A percentile compares a stretch with the other conserved stretches of the same genome.
phyloP scores from a whole-genome alignment of 176 grass and related monocot genomes.

The Chrysopogon serrulatus region DNA sequence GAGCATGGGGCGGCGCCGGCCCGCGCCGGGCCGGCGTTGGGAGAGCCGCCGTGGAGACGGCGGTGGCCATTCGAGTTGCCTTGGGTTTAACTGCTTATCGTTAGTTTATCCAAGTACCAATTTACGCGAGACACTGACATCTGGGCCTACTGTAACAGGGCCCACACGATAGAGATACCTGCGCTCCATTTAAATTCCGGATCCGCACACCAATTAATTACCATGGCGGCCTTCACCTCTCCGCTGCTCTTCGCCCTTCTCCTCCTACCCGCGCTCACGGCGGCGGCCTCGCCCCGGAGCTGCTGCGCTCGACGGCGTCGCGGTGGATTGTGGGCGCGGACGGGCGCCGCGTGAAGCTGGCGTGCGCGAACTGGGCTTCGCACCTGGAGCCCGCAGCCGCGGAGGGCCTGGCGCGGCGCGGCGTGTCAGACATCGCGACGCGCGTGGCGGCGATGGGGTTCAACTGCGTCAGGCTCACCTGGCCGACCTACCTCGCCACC shows the following conservation, averaged over 20 bases:
- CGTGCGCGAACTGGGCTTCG: constrained; percentile 81
- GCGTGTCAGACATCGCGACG: constrained; percentile 46
- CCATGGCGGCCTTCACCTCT: constrained; percentile 33
- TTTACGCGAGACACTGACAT: neutral
- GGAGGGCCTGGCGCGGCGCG: constrained; percentile 81
- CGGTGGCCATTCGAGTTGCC: constrained; percentile 25
- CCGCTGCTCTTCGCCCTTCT: neutral
- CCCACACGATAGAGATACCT: neutral
- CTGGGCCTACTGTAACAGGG: accelerated
- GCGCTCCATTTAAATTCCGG: constrained; percentile 22
- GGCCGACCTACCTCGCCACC: constrained; percentile 82
- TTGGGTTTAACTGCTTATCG: constrained; percentile 4
- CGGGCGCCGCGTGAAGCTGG: constrained; percentile 77
- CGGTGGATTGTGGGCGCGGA: constrained; percentile 68
- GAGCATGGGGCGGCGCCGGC: neutral
- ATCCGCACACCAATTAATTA: constrained; percentile 7
- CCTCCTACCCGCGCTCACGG: neutral
- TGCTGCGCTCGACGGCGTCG: constrained; percentile 68
- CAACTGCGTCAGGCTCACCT: constrained; percentile 87
- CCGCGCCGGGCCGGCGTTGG: neutral
- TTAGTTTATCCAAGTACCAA: constrained; percentile 12
- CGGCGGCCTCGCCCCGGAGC: constrained; percentile 11
- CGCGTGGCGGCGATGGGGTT: constrained; percentile 64
- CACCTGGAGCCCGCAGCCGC: constrained; percentile 79
- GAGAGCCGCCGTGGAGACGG: neutral